A percentile compares a stretch with the other conserved stretches of the same genome.
These are phyloP conservation scores for Aspergillus ostianus DNA, from an alignment of 495 filamentous ascomycete species.

Conservation along the genomic window DNA sequence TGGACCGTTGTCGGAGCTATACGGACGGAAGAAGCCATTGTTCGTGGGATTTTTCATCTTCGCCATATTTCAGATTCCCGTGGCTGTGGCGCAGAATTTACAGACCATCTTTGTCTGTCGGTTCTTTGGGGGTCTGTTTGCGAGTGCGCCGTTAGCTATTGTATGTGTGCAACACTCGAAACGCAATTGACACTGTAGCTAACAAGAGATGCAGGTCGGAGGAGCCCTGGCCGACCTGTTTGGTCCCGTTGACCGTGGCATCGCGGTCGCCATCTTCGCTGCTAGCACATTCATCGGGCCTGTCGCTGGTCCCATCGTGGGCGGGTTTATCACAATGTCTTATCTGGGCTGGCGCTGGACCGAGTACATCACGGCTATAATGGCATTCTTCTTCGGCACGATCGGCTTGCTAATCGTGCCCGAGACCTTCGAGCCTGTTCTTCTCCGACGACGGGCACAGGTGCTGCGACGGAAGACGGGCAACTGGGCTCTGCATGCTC, in stretches of 20 bases:
- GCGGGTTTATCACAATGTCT: conserved; percentile 47
- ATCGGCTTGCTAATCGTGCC: conserved; percentile 42
- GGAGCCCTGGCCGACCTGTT: conserved; percentile 60
- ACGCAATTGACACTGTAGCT: background rate
- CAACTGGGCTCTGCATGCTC: conserved; percentile 53
- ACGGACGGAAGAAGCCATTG: conserved; percentile 58
- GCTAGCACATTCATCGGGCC: conserved; percentile 53
- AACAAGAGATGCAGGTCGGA: conserved; percentile 17
- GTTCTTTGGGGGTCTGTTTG: conserved; percentile 56
- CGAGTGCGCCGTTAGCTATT: conserved; percentile 56
- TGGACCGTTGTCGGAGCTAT: conserved; percentile 72
- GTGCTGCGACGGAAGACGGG: conserved; percentile 51
- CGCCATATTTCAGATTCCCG: conserved; percentile 54
- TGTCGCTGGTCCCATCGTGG: conserved; percentile 55
- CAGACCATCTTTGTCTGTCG: conserved; percentile 53
- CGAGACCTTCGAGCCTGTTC: conserved; percentile 53
- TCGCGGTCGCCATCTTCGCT: conserved; percentile 55
- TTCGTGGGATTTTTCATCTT: conserved; percentile 51
- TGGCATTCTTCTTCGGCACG: conserved; percentile 41
- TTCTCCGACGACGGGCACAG: conserved; percentile 49
- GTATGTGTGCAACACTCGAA: background rate
- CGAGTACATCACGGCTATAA: conserved; percentile 55
- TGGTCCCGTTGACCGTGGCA: conserved; percentile 50
- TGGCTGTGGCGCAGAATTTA: conserved; percentile 53
- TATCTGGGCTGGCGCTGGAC: conserved; percentile 60